Evolutionary conservation across 768 basidiomycete genomes (phyloP).

Genomic region (Termitomyces bulborhizus): DNA sequence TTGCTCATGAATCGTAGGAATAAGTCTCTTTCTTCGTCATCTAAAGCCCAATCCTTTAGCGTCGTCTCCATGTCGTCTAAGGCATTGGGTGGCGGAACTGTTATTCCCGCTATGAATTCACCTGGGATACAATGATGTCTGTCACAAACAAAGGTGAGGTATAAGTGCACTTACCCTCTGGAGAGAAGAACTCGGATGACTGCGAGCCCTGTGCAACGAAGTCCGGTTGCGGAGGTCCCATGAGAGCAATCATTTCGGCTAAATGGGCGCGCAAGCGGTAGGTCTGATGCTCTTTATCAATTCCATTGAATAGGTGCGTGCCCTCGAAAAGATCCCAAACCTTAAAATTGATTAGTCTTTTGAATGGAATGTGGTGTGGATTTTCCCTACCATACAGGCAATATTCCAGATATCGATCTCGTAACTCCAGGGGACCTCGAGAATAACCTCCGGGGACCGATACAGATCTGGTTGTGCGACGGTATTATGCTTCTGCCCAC

Average conservation of each 20-base stretch:
- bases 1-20: conserved; percentile 6
- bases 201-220: not conserved
- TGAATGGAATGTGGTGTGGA: not conserved
- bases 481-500: conserved; percentile 2
- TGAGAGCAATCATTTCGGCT: conserved; percentile 3
- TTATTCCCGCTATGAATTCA: not conserved
- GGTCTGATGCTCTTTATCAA: not conserved
- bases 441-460: conserved; percentile 22
- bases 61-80: not conserved
- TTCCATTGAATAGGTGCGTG: not conserved
- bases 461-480: conserved; percentile 16
- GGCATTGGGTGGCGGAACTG: not conserved
- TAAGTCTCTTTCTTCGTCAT: not conserved
- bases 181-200: not conserved
- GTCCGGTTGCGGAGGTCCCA: conserved; percentile 4
- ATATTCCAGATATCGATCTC: conserved; percentile 25
- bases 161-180: not conserved
- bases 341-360: not conserved
- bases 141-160: not conserved
- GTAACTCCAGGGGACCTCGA: conserved; percentile 18
- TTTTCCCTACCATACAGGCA: conserved; percentile 19
- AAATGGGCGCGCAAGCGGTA: not conserved
- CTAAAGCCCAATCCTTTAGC: not conserved
- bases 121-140: not conserved
- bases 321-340: conserved; percentile 4